Percentiles rank a stretch among this genome's conserved stretches.
Conservation (phyloP, 1,139 yeast species). For the Saccharomyces hybrid region DNA sequence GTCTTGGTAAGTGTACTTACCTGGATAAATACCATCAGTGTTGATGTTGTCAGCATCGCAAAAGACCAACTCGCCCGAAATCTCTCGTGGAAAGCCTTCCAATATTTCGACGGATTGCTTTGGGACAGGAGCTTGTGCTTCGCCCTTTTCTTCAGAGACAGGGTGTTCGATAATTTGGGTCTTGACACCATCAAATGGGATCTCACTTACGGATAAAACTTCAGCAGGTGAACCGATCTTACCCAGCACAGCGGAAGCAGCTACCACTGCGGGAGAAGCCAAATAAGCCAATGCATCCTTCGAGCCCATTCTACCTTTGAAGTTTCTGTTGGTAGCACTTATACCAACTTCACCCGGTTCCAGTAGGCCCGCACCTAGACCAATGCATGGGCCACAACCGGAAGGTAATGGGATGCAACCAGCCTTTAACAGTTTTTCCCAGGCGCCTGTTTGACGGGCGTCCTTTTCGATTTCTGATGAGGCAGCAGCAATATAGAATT, state of each 20-base stretch:
- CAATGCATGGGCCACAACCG: constrained; percentile 99
- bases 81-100: constrained; percentile 82
- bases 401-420: constrained; percentile 96
- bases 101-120: constrained; percentile 56
- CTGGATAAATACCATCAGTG: constrained; percentile 98
- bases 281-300: constrained; percentile 91
- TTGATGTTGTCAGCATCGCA: constrained; percentile 97
- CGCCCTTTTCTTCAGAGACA: constrained; percentile 27
- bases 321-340: constrained; percentile 95
- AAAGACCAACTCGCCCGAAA: constrained; percentile 83
- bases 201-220: constrained; percentile 43
- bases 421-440: constrained; percentile 82
- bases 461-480: constrained; percentile 87
- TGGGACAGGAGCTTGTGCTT: constrained; percentile 29
- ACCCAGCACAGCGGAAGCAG: constrained; percentile 93
- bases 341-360: constrained; percentile 97
- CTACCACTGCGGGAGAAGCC: constrained; percentile 96
- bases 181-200: constrained; percentile 24
- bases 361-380: constrained; percentile 86
- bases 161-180: constrained; percentile 30
- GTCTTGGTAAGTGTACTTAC: constrained; percentile 96
- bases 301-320: constrained; percentile 98
- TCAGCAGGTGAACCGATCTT: constrained; percentile 90
- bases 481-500: constrained; percentile 96
- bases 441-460: constrained; percentile 84